A percentile compares a stretch with the other conserved stretches of the same genome.
Conservation (phyloP, 495 filamentous ascomycete species). For the Tuber indicum region DNA sequence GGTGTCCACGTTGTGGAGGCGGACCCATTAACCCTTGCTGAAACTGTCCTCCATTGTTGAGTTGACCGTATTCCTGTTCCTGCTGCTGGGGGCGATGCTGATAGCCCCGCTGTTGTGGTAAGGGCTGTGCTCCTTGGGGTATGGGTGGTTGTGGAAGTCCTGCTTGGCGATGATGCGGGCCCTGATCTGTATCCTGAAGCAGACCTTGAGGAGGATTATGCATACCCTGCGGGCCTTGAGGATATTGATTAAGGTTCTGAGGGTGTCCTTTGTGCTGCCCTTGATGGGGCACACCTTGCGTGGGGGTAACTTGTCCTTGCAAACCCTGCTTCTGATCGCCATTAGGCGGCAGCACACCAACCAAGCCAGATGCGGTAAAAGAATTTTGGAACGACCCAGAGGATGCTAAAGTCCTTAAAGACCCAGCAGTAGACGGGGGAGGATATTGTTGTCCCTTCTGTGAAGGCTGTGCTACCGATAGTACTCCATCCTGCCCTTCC, state of each 20-base stretch:
- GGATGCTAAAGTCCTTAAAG: neutral
- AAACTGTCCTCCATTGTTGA: neutral
- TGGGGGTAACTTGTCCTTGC: neutral
- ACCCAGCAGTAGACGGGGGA: neutral
- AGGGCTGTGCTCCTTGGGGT: neutral
- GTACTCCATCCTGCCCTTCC: neutral
- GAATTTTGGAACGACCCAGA: neutral
- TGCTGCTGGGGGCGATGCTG: neutral
- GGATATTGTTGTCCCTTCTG: neutral
- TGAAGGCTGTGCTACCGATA: neutral
- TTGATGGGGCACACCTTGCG: neutral
- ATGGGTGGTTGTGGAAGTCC: neutral
- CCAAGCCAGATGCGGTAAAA: neutral
- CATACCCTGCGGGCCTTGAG: neutral
- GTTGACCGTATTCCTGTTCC: neutral
- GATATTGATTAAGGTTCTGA: neutral
- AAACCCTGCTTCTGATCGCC: neutral
- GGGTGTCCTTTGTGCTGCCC: neutral
- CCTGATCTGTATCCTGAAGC: neutral
- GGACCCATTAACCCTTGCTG: neutral
- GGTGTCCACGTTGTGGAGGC: neutral
- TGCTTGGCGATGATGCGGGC: neutral
- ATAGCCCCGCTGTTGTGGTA: neutral
- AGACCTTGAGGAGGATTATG: neutral
- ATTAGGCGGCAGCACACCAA: neutral